These are phyloP conservation scores for Trypanosoma cruzi DNA, from an alignment of 208 protist genomes.

Conservation along the genomic window DNA sequence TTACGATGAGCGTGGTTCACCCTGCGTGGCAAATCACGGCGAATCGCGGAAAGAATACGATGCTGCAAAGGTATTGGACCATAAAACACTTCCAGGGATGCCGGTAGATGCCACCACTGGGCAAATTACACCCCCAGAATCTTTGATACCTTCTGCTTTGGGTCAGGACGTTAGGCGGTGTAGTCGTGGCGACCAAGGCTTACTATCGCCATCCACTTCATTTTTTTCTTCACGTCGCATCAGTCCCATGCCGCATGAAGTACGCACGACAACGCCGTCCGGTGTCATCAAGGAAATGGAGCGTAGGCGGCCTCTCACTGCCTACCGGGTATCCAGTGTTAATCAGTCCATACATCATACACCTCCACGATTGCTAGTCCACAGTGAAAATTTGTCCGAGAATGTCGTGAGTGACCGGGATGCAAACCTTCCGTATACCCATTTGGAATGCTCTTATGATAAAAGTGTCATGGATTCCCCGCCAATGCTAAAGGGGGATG, in stretches of 20 bases:
- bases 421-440: too few relatives aligned
- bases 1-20: background rate
- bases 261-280: background rate
- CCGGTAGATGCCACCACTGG: background rate
- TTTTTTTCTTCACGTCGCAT: conserved; percentile 19
- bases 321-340: background rate
- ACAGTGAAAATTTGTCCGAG: background rate
- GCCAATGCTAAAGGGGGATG: background rate
- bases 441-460: background rate
- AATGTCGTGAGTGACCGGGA: background rate
- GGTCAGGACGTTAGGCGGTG: background rate
- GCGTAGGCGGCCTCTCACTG: background rate
- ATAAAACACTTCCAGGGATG: background rate
- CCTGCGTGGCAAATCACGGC: background rate
- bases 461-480: background rate
- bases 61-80: background rate
- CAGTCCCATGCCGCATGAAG: conserved; percentile 23
- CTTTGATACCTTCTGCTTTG: background rate
- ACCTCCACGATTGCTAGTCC: background rate
- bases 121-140: background rate
- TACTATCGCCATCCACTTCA: background rate
- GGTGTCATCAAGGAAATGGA: background rate
- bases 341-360: conserved; percentile 2
- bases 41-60: background rate
- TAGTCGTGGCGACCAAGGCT: background rate